Evolutionary conservation across 176 grass and related monocot species (phyloP).

Genomic region (Microstegium vimineum): DNA sequence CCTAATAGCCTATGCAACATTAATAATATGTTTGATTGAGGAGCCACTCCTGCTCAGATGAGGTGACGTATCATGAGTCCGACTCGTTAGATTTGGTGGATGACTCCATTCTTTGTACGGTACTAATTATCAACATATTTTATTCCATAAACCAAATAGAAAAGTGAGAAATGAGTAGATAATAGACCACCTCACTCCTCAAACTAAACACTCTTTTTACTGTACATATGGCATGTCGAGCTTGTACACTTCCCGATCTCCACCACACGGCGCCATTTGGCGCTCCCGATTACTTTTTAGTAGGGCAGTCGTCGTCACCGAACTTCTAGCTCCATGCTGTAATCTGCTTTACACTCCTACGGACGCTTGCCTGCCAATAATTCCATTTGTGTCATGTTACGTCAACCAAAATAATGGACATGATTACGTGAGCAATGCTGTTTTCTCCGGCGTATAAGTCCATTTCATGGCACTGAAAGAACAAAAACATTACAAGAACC

Average conservation of each 20-base stretch:
- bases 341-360: conserved; percentile 60
- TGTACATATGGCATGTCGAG: not conserved
- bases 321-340: conserved; percentile 47
- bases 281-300: not conserved
- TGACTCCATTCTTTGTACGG: too few species aligned
- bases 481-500: not conserved
- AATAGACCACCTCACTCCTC: too few species aligned
- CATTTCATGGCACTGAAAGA: not conserved
- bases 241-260: not conserved
- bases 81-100: too few species aligned
- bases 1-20: not conserved
- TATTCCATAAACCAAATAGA: too few species aligned
- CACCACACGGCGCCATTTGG: not conserved
- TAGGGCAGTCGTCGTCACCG: not conserved
- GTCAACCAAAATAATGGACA: not conserved
- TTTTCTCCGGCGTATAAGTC: not conserved
- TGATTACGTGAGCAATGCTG: not conserved
- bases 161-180: too few species aligned
- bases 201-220: too few species aligned
- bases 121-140: too few species aligned
- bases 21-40: too few species aligned
- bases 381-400: not conserved
- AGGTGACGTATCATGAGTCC: too few species aligned
- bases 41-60: too few species aligned
- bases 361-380: conserved; percentile 50